A percentile compares a stretch with the other conserved stretches of the same genome.
Evolutionary conservation across 192 early-diverging fungal genomes (phyloP).

Genomic region (Backusella mclennaniae): DNA sequence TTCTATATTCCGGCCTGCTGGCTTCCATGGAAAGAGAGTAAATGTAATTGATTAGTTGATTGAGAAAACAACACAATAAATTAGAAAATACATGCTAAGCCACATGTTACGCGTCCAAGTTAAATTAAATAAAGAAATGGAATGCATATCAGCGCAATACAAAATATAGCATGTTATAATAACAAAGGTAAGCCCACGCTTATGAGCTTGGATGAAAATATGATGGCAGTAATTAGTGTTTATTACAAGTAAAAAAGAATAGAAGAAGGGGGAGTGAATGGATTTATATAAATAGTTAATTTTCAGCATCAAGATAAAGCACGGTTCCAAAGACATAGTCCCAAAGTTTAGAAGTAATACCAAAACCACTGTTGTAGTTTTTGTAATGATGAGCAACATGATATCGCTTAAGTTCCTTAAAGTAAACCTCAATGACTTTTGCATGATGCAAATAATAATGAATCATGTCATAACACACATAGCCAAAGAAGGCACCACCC

Average conservation of each 20-base stretch:
- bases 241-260: not conserved
- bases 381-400: constrained; percentile 96
- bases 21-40: not conserved
- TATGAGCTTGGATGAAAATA: no score
- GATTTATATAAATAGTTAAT: not conserved
- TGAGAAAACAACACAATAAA: not conserved
- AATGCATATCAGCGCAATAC: no score
- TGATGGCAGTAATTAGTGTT: no score
- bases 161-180: no score
- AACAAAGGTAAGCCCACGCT: no score
- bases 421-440: constrained; percentile 62
- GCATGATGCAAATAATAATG: constrained; percentile 97
- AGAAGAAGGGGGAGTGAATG: no score
- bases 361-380: constrained; percentile 80
- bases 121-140: no score
- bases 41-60: not conserved
- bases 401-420: constrained; percentile 88
- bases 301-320: constrained; percentile 17
- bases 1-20: constrained; percentile 21
- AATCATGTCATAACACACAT: constrained; percentile 86
- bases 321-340: constrained; percentile 80
- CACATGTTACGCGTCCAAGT: not conserved
- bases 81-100: not conserved
- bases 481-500: constrained; percentile 76
- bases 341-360: constrained; percentile 91